Evolutionary conservation across 1,284 basidiomycete species (phyloP).

Genomic region (Rhodofomes roseus): DNA sequence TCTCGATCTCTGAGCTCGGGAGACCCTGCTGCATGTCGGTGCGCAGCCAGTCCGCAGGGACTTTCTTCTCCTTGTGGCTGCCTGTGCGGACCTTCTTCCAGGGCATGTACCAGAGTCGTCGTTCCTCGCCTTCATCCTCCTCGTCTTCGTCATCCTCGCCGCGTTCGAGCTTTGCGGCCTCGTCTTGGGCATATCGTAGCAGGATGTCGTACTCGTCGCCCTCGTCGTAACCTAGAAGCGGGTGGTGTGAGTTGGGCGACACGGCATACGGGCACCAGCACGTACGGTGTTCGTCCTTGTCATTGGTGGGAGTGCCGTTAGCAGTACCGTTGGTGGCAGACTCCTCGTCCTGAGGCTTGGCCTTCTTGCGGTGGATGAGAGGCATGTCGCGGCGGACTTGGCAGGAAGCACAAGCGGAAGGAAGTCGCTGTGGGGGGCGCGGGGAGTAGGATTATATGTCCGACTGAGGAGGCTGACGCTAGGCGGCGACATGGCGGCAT

Average conservation of each 20-base stretch:
- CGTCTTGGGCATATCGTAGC: slow-evolving; percentile 5
- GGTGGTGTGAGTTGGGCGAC: background rate
- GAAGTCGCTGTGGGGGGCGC: background rate
- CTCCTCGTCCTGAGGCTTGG: slow-evolving; percentile 5
- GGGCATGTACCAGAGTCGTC: slow-evolving; percentile 6
- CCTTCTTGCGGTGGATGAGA: slow-evolving; percentile 5
- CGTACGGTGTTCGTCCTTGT: background rate
- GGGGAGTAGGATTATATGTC: background rate
- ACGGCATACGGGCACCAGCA: background rate
- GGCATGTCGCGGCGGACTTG: slow-evolving; percentile 15
- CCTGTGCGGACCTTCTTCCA: slow-evolving; percentile 6
- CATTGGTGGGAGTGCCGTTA: background rate
- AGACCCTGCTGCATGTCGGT: slow-evolving; percentile 8
- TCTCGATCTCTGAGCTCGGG: slow-evolving; percentile 3
- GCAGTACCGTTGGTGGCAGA: background rate
- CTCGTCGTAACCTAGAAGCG: slow-evolving; percentile 4
- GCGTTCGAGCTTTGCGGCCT: slow-evolving; percentile 6
- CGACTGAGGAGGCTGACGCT: background rate
- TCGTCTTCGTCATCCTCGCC: slow-evolving; percentile 1
- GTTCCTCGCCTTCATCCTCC: slow-evolving; percentile 2
- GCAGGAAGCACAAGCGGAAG: slow-evolving; percentile 5
- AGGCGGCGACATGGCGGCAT: too few species aligned
- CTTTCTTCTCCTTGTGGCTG: slow-evolving; percentile 2
- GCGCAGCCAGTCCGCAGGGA: slow-evolving; percentile 8
- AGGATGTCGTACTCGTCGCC: slow-evolving; percentile 9